phyloP scores from a whole-genome alignment of 169 alveolate species.

The Plasmodium vinckei region DNA sequence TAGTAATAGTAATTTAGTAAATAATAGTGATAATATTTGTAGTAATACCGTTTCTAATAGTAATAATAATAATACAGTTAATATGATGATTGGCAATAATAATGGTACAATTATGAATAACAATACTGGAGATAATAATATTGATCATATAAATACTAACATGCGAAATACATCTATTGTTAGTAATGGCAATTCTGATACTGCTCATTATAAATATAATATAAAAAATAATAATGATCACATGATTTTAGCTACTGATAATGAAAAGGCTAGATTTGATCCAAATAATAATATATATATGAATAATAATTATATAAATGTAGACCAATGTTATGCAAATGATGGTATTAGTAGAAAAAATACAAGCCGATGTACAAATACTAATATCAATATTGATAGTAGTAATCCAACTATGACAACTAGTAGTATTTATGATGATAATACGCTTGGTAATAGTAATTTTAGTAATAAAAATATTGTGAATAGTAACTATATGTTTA shows the following conservation, averaged over 20 bases:
- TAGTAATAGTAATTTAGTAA: too few relatives aligned
- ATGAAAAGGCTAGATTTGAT: conserved; percentile 8
- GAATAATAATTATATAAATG: neutral
- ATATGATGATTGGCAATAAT: too few relatives aligned
- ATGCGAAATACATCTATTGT: too few relatives aligned
- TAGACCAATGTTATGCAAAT: conserved; percentile 2
- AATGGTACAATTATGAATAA: too few relatives aligned
- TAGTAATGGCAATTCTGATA: too few relatives aligned
- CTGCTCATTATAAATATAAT: neutral
- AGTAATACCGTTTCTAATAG: too few relatives aligned
- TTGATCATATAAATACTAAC: too few relatives aligned
- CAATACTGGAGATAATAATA: too few relatives aligned
- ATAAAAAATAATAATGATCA: neutral
- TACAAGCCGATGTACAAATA: neutral
- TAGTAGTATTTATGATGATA: neutral
- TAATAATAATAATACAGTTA: too few relatives aligned
- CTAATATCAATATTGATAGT: neutral
- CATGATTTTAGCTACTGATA: neutral
- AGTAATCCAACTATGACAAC: neutral
- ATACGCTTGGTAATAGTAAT: neutral
- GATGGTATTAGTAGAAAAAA: neutral
- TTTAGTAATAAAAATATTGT: neutral
- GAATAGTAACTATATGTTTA: neutral
- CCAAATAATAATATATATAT: conserved; percentile 2
- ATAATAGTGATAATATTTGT: too few relatives aligned